phyloP scores from a whole-genome alignment of 805 yeast genomes.

The Candida sphagnicola region DNA sequence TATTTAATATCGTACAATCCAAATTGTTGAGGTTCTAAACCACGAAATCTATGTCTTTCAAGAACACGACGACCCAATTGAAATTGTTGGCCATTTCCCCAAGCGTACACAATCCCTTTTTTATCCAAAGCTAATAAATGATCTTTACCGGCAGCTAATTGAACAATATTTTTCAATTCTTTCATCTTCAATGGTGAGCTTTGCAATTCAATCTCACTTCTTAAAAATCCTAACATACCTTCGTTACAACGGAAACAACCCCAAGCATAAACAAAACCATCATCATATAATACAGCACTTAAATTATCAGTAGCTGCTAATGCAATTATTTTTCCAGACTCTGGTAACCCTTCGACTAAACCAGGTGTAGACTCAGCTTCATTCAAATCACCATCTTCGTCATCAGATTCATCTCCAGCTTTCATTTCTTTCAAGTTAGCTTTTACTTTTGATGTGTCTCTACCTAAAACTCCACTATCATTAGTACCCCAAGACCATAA shows the following conservation, averaged over 20 bases:
- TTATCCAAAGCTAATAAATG: conserved; percentile 81
- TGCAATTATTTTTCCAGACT: conserved; percentile 56
- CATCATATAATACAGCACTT: conserved; percentile 72
- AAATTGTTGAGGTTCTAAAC: conserved; percentile 77
- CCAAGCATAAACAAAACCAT: conserved; percentile 95
- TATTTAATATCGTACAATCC: conserved; percentile 75
- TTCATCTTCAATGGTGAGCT: conserved; percentile 59
- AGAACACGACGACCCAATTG: conserved; percentile 85
- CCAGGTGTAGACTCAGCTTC: conserved; percentile 88
- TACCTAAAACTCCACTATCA: conserved; percentile 87
- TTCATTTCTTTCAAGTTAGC: conserved; percentile 70
- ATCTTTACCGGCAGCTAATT: conserved; percentile 89
- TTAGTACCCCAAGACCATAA: conserved; percentile 99
- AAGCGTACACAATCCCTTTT: conserved; percentile 84
- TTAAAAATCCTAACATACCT: conserved; percentile 81
- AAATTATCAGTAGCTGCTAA: conserved; percentile 90
- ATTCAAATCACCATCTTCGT: conserved; percentile 75
- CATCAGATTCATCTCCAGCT: conserved; percentile 48
- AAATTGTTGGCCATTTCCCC: conserved; percentile 96
- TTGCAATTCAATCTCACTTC: conserved; percentile 56
- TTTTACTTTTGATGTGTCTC: conserved; percentile 64
- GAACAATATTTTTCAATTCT: conserved; percentile 65
- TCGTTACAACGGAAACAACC: conserved; percentile 95
- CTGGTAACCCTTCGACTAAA: conserved; percentile 63
- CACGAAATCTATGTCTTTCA: conserved; percentile 71